These are phyloP conservation scores for Metarhizium robertsii DNA, from an alignment of 2,329 filamentous ascomycete genomes.

Conservation along the genomic window DNA sequence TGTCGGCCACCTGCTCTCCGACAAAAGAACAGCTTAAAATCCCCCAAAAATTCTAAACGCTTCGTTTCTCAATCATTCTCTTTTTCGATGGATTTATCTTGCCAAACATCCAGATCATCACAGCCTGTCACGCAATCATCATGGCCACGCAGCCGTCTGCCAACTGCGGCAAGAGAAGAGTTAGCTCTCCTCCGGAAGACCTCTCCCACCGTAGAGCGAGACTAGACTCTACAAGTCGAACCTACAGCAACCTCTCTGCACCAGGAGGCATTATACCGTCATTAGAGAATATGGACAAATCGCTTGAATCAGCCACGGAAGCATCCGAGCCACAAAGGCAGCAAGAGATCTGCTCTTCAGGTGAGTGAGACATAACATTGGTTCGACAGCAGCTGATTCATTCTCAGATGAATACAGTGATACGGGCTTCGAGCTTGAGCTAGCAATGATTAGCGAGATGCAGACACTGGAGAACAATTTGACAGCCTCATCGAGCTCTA, in stretches of 20 bases:
- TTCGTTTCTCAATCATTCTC: not conserved
- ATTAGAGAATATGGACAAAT: not conserved
- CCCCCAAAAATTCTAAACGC: not conserved
- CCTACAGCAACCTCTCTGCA: not conserved
- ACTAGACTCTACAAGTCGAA: not conserved
- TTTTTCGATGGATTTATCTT: too few species aligned
- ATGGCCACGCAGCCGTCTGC: not conserved
- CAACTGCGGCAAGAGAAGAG: not conserved
- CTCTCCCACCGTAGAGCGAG: not conserved
- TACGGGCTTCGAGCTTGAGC: not conserved
- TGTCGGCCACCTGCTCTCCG: not conserved
- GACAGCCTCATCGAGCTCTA: not conserved
- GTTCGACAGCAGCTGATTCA: not conserved
- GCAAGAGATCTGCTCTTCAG: not conserved
- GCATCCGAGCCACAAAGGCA: not conserved
- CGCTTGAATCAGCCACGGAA: not conserved
- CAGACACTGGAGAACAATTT: not conserved
- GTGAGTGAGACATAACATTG: not conserved
- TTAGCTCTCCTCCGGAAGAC: not conserved
- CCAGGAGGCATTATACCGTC: not conserved
- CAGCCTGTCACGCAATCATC: not conserved
- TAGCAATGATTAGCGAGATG: not conserved
- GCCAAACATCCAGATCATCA: too few species aligned
- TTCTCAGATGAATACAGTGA: not conserved
- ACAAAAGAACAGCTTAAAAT: not conserved